Percentiles rank a stretch among this genome's conserved stretches.
Evolutionary conservation across 2,329 filamentous ascomycete species (phyloP).

Genomic region (Calonectria crousiana): DNA sequence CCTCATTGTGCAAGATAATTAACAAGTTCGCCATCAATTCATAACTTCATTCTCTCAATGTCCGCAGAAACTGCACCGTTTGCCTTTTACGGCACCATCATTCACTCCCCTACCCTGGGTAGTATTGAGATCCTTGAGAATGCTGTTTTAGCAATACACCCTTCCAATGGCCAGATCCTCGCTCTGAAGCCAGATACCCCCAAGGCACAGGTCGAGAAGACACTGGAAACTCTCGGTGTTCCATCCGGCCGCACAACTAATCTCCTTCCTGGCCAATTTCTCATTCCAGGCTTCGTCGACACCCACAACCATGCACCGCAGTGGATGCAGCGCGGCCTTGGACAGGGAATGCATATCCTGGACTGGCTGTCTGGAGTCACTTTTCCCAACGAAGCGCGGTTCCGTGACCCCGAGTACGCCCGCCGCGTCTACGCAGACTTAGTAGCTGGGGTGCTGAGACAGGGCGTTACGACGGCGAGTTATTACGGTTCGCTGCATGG

Average conservation of each 20-base stretch:
- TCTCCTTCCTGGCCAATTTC: conserved; percentile 60
- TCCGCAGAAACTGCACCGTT: not conserved
- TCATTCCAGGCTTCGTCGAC: conserved; percentile 73
- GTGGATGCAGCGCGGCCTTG: conserved; percentile 61
- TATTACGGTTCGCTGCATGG: conserved; percentile 71
- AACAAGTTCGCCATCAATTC: not conserved
- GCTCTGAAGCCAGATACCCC: conserved; percentile 35
- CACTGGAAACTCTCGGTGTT: conserved; percentile 27
- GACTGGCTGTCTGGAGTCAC: conserved; percentile 74
- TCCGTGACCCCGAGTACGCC: conserved; percentile 66
- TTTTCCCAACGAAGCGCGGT: conserved; percentile 73
- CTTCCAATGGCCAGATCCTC: conserved; percentile 40
- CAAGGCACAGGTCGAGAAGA: conserved; percentile 25
- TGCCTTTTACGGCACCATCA: conserved; percentile 56
- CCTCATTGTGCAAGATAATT: not conserved
- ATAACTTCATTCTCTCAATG: not conserved
- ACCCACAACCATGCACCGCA: conserved; percentile 77
- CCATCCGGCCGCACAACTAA: not conserved
- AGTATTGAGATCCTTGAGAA: conserved; percentile 54
- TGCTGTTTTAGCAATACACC: conserved; percentile 48
- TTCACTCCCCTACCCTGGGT: conserved; percentile 53
- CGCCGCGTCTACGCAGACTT: conserved; percentile 62
- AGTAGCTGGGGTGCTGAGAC: conserved; percentile 69
- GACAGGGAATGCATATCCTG: conserved; percentile 65
- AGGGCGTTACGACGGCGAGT: conserved; percentile 72